Evolutionary conservation across 1,284 basidiomycete species (phyloP), one percentile per base, ranked within the genome.

Genomic region (Naganishia cerealis): DNA sequence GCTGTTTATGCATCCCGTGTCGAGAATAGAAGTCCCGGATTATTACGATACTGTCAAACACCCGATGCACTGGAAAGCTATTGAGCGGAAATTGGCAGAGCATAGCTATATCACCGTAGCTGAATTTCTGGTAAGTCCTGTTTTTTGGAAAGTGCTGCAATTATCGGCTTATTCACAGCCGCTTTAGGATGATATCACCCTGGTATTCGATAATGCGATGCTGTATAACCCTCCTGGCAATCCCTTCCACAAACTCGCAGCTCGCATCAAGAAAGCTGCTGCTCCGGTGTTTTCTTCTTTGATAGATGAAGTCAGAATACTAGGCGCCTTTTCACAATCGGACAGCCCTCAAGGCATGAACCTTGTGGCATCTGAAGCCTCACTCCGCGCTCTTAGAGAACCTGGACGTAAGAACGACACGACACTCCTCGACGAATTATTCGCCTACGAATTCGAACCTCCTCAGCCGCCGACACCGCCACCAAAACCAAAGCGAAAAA

Each of bases 21-120:
- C 86, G 36, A 86, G 83, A 65, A 78, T 78, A 0, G 88, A 91
- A 48, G 92, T 93, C 0, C 94, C 94, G 0, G 94, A 98, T 77
- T 99, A 99, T 78, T 91, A 89, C 75, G 89, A 93, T 61, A 83
- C 96, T 59, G 85, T 99, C 77, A 86, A 89, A 75, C 82, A 85
- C 12, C 95, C 95, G 0, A 97, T 97, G 91, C 88, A 88, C 72
- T 98, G 94, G 92, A 82, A 83, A 21, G 83, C 82, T 50, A 96
- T 99, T 70, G 87, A 90, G 38, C 80, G 82, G 15, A 94, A 91
- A 78, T 79, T 99, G 38, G 88, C 92, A 63, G 82, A 83, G 54
- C 88, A 91, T 67, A 84, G 86, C 70, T 99, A 99, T 79, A 86
- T 87, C 79, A 87, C 89, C 74, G 78, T 91, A 0, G 82, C 86